Evolutionary conservation across 2,329 filamentous ascomycete species (phyloP), one percentile per base, ranked within the genome.

Genomic region (Exophiala mesophila): DNA sequence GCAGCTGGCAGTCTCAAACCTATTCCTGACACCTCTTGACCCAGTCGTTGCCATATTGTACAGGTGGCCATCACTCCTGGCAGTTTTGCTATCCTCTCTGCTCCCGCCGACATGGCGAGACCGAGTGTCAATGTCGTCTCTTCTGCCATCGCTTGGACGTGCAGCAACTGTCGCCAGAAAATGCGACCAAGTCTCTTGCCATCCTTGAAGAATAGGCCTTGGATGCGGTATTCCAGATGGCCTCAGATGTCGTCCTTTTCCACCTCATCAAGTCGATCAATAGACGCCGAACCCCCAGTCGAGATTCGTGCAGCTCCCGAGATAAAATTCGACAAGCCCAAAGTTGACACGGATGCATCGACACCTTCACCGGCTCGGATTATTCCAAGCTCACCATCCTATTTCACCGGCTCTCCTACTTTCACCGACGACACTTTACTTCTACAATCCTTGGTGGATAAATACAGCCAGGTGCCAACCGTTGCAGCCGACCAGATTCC

Each of bases 361-460:
- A 47, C 48, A 18, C 43, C 48, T 50, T 17, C 57, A 18, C 74
- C 78, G 52, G 81, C 85, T 39, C 86, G 92, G 53, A 72, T 94
- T 16, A 71, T 96, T 24, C 92, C 92, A 15, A 75, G 76, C 18
- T 95, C 89, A 24, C 82, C 87, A 2, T 92, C 90, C n/a, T 98
- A 98, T 69, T 98, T 97, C 71, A 89, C 88, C 39, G 83, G 83
- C 39, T 83, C 83, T 48, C 85, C 89, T 2, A 73, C 76, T 41
- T 96, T 95, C 72, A 92, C 83, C 66, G 92, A 98, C 67, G 78
- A 85, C 58, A 78, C 85, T 55, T 76, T 97, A 53, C 69, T 73
- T 33, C 74, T 98, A 35, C 78, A 87, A 56, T 73, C 76, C 8
- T 74, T 97, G 17, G 68, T 85, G 43, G 78, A 79, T 39, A 82